A percentile compares a stretch with the other conserved stretches of the same genome.
phyloP scores from a whole-genome alignment of 495 filamentous ascomycete genomes.

The Penicillium lividum region DNA sequence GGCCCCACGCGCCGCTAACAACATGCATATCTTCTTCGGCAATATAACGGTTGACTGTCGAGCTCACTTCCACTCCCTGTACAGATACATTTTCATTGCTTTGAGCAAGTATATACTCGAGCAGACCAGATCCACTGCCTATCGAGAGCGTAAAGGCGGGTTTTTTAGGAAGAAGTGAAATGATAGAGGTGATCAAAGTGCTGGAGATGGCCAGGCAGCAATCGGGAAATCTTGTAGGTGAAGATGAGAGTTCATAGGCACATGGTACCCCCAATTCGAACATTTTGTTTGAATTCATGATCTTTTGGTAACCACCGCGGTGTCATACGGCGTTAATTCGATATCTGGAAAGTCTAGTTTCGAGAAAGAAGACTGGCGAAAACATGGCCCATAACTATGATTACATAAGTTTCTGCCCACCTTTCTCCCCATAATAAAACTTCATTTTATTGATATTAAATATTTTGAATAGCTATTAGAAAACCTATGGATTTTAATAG shows the following conservation, averaged over 20 bases:
- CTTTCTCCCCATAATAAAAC: too few species aligned
- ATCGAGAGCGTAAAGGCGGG: constrained; percentile 51
- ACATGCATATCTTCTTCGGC: constrained; percentile 38
- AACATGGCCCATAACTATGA: constrained; percentile 28
- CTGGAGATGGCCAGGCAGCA: constrained; percentile 54
- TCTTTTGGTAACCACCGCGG: constrained; percentile 27
- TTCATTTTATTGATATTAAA: too few species aligned
- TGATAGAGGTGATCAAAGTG: constrained; percentile 37
- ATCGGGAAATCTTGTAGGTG: constrained; percentile 35
- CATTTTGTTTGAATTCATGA: constrained; percentile 3
- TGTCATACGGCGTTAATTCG: constrained; percentile 38
- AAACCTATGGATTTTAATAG: too few species aligned
- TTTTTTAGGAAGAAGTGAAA: constrained; percentile 38
- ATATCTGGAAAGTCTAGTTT: constrained; percentile 25
- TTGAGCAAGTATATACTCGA: constrained; percentile 49
- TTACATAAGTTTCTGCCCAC: too few species aligned
- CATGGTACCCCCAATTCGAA: constrained; percentile 22
- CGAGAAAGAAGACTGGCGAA: constrained; percentile 24
- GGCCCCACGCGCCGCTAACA: constrained; percentile 47
- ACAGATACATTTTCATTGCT: constrained; percentile 29
- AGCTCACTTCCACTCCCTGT: constrained; percentile 48
- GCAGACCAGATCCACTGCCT: constrained; percentile 54
- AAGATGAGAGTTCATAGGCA: not conserved
- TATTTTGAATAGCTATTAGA: too few species aligned
- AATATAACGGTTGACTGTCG: constrained; percentile 48